Percentiles rank a stretch among this genome's conserved stretches.
Conservation (phyloP, 2,329 filamentous ascomycete genomes). For the Colletotrichum orchidophilum region DNA sequence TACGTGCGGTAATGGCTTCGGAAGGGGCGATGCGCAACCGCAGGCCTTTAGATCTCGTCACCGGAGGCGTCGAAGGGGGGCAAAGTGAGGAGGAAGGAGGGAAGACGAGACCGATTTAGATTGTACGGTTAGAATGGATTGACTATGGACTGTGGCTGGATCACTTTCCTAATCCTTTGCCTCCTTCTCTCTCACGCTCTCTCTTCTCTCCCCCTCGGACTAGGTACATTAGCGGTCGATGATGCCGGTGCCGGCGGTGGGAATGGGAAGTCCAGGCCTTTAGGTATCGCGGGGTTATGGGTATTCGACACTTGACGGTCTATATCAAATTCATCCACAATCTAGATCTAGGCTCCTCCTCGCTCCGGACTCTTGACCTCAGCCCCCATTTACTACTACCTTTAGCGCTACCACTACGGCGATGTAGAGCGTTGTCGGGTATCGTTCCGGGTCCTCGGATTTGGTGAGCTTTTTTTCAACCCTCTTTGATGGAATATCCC, state of each 20-base stretch:
- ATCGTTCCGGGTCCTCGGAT: neutral
- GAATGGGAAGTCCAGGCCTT: neutral
- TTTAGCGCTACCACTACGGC: neutral
- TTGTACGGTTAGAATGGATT: neutral
- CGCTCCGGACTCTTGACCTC: neutral
- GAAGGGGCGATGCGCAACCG: neutral
- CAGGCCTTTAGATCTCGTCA: neutral
- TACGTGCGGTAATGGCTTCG: neutral
- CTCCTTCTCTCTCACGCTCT: too few species aligned
- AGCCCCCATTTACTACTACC: neutral
- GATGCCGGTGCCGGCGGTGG: conserved; percentile 3
- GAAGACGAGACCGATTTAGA: neutral
- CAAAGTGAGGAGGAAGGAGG: neutral
- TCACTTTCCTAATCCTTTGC: neutral
- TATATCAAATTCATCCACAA: neutral
- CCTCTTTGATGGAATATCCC: neutral
- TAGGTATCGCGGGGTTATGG: neutral
- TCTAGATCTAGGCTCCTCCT: neutral
- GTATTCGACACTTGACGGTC: neutral
- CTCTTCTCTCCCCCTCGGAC: neutral
- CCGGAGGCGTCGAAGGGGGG: neutral
- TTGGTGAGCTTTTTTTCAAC: neutral
- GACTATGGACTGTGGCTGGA: neutral
- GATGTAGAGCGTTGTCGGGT: neutral
- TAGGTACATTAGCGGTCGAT: conserved; percentile 1